Conservation (phyloP, 73 alveolate genomes). For the Durusdinium trenchii region DNA sequence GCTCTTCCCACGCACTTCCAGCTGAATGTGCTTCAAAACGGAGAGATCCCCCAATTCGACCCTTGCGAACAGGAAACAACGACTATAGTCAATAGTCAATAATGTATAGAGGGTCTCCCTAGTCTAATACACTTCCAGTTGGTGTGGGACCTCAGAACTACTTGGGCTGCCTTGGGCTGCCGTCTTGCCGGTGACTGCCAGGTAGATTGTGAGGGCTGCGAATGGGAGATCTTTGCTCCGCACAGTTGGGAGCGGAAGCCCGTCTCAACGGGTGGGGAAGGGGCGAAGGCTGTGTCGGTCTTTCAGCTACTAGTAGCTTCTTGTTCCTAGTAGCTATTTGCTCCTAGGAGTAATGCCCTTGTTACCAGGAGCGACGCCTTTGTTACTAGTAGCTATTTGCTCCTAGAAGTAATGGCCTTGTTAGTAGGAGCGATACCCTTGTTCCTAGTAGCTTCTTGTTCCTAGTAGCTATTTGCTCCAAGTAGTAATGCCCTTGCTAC, state of each 20-base stretch:
- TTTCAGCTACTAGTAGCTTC: neutral
- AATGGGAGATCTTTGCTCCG: conserved; percentile 83
- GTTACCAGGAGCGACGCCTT: no score
- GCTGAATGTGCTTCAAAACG: neutral
- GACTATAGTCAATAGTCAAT: neutral
- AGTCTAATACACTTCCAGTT: neutral
- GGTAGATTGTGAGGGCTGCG: conserved; percentile 74
- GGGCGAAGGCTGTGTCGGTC: neutral
- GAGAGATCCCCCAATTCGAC: neutral
- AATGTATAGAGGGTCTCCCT: neutral
- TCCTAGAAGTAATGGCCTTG: no score
- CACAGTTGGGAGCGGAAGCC: conserved; percentile 14
- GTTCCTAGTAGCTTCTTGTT: no score
- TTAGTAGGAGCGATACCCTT: no score
- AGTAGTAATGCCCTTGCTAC: no score
- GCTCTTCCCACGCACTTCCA: no score
- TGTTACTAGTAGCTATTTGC: no score
- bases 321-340: neutral
- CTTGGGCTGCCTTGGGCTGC: neutral
- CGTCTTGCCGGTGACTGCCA: neutral
- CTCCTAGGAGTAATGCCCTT: no score
- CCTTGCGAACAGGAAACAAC: neutral
- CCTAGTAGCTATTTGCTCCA: no score
- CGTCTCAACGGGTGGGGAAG: neutral
- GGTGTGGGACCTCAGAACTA: neutral